phyloP scores from a whole-genome alignment of 176 grass and related monocot genomes.

The Raddia guianensis region DNA sequence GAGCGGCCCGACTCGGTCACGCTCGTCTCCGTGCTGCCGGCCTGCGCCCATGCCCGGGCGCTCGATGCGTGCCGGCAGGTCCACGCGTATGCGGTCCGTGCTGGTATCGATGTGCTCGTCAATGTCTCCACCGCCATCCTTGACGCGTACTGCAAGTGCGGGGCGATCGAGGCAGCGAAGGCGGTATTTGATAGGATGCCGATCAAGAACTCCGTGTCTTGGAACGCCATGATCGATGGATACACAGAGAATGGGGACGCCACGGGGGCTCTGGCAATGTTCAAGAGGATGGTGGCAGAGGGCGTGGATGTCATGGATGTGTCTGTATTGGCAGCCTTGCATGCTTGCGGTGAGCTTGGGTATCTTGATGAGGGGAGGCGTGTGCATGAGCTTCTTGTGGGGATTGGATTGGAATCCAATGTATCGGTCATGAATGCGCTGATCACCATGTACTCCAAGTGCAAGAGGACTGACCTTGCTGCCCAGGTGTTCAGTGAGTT shows the following conservation, averaged over 20 bases:
- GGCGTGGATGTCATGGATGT: slow-evolving; percentile 51
- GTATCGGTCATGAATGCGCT: slow-evolving; percentile 58
- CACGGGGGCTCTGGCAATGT: slow-evolving; percentile 43
- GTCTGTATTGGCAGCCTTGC: slow-evolving; percentile 45
- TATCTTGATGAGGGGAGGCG: slow-evolving; percentile 47
- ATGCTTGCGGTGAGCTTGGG: slow-evolving; percentile 60
- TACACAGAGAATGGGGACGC: slow-evolving; percentile 49
- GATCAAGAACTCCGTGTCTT: slow-evolving; percentile 50
- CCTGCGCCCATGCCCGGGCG: slow-evolving; percentile 31
- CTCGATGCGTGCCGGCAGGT: slow-evolving; percentile 29
- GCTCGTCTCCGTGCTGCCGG: slow-evolving; percentile 47
- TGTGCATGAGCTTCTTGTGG: slow-evolving; percentile 49
- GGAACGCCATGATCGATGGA: slow-evolving; percentile 67
- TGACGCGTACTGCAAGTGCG: slow-evolving; percentile 62
- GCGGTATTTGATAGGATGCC: slow-evolving; percentile 46
- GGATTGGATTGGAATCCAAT: slow-evolving; percentile 43
- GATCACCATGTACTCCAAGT: slow-evolving; percentile 58
- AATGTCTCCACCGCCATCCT: slow-evolving; percentile 60
- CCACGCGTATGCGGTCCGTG: slow-evolving; percentile 50
- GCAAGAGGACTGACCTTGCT: slow-evolving; percentile 60
- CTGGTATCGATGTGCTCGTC: slow-evolving; percentile 41
- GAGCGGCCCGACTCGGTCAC: slow-evolving; percentile 47
- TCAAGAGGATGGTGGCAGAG: slow-evolving; percentile 54
- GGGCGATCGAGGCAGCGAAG: slow-evolving; percentile 32
- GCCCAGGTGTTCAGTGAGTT: slow-evolving; percentile 45